phyloP scores from a whole-genome alignment of 306 rosid species.

The Vigna mungo region DNA sequence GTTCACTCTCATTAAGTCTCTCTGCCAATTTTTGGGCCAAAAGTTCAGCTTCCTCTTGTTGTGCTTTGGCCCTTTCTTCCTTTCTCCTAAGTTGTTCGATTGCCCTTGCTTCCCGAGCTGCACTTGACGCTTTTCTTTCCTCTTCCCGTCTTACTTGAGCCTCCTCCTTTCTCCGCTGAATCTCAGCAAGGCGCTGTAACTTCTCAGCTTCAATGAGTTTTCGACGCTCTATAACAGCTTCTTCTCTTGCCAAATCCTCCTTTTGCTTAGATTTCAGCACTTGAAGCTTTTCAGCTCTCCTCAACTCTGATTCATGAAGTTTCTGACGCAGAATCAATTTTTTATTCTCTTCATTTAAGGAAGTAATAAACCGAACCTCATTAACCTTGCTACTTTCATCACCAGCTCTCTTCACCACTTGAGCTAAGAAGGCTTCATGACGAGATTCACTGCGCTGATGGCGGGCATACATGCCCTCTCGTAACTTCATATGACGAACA shows the following conservation, averaged over 20 bases:
- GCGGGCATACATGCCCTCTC: conserved; percentile 98
- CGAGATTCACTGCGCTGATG: conserved; percentile 97
- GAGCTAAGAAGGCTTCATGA: conserved; percentile 97
- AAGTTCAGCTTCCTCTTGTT: conserved; percentile 98
- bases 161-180: conserved; percentile 96
- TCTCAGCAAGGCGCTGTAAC: conserved; percentile 97
- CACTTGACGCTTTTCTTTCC: conserved; percentile 99
- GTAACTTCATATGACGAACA: conserved; percentile 88
- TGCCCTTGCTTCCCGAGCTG: conserved; percentile 95
- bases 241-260: conserved; percentile 98
- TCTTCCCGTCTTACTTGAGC: conserved; percentile 97
- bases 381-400: conserved; percentile 99
- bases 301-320: conserved; percentile 94
- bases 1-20: conserved; percentile 96
- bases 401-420: conserved; percentile 98
- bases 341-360: conserved; percentile 94
- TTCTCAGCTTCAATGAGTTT: conserved; percentile 96
- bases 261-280: conserved; percentile 93
- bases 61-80: conserved; percentile 98
- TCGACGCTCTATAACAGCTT: conserved; percentile 94
- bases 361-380: conserved; percentile 96
- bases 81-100: conserved; percentile 94
- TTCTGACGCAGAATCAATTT: conserved; percentile 89
- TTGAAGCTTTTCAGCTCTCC: conserved; percentile 98
- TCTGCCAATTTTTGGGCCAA: conserved; percentile 97